These are phyloP conservation scores for Bertia moriformis DNA, from an alignment of 2,329 filamentous ascomycete species.

Conservation along the genomic window DNA sequence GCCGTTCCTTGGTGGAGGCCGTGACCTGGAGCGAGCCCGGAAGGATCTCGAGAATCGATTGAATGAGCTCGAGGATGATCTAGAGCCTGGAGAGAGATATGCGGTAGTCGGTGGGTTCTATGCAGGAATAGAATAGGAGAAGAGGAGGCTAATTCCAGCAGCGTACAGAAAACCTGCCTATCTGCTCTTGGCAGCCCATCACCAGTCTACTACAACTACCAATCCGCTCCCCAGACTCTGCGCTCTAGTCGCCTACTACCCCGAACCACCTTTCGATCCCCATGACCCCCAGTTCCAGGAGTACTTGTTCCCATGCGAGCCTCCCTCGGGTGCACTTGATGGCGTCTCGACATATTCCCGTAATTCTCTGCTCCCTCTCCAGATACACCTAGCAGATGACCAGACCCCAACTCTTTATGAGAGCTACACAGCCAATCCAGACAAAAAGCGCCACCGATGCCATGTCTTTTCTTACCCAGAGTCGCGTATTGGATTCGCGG, in stretches of 20 bases:
- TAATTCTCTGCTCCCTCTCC: background rate
- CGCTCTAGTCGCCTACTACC: slow-evolving; percentile 1
- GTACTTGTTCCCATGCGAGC: background rate
- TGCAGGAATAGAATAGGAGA: background rate
- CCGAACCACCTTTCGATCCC: background rate
- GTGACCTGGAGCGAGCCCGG: background rate
- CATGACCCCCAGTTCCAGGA: background rate
- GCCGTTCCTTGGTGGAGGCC: background rate
- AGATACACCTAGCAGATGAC: background rate
- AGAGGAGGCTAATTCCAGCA: background rate
- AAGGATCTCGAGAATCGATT: background rate
- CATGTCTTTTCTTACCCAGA: background rate
- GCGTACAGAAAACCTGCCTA: background rate
- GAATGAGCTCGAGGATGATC: background rate
- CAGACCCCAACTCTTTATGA: background rate
- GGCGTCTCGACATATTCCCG: background rate
- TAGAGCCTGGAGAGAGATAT: background rate
- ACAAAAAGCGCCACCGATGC: background rate
- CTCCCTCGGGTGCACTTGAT: background rate
- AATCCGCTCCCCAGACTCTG: background rate
- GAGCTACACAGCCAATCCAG: background rate
- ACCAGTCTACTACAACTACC: background rate
- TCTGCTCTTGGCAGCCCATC: background rate
- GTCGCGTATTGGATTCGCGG: background rate
- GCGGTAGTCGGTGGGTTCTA: background rate